These are phyloP conservation scores for Wickerhamomyces alni DNA, from an alignment of 805 yeast genomes.

Conservation along the genomic window DNA sequence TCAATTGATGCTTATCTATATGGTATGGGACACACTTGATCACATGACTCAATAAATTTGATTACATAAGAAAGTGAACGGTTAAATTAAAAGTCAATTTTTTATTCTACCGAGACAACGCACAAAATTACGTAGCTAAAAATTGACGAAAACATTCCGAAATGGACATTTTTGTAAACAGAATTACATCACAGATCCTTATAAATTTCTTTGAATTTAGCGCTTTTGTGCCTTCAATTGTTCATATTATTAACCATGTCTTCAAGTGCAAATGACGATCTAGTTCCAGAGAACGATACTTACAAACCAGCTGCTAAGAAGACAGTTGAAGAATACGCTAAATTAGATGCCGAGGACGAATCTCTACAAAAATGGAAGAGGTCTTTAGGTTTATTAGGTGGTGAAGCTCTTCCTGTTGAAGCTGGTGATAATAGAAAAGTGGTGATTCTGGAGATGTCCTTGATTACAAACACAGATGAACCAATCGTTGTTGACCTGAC, in stretches of 20 bases:
- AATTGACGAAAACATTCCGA: too few relatives aligned
- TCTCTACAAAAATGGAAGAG: constrained; percentile 89
- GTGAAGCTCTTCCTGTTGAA: constrained; percentile 54
- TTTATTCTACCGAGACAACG: too few relatives aligned
- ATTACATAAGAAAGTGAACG: not conserved
- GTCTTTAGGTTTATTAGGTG: constrained; percentile 68
- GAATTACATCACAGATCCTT: too few relatives aligned
- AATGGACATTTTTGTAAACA: too few relatives aligned
- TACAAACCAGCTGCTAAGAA: constrained; percentile 56
- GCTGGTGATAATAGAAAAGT: constrained; percentile 68
- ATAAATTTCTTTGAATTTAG: too few relatives aligned
- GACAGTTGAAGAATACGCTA: constrained; percentile 75
- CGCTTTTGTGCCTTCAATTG: too few relatives aligned
- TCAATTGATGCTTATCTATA: too few relatives aligned
- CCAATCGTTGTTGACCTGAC: constrained; percentile 70
- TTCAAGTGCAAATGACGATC: constrained; percentile 37
- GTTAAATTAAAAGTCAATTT: not conserved
- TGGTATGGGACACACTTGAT: too few relatives aligned
- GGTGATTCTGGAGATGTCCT: constrained; percentile 70
- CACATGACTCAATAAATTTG: too few relatives aligned
- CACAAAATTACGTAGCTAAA: too few relatives aligned
- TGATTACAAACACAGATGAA: constrained; percentile 60
- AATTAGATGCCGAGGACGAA: constrained; percentile 85
- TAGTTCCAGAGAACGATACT: constrained; percentile 55
- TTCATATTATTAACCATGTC: too few relatives aligned